These are phyloP conservation scores for Coleophoma eucalyptorum DNA, from an alignment of 2,329 filamentous ascomycete genomes.

Conservation along the genomic window DNA sequence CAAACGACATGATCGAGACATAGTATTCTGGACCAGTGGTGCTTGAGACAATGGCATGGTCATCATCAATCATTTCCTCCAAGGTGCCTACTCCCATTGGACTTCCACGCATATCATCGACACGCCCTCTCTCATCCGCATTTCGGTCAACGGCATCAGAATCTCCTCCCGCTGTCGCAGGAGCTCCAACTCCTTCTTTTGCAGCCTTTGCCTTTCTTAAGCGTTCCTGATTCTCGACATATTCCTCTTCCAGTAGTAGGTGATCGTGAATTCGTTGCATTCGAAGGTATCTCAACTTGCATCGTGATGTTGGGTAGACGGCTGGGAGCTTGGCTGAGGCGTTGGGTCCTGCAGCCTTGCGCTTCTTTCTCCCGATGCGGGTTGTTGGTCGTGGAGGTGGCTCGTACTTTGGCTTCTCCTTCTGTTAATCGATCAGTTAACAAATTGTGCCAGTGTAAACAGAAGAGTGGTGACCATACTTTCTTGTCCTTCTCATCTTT, in stretches of 20 bases:
- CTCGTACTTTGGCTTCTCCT: constrained; percentile 99
- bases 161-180: constrained; percentile 55
- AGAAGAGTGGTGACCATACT: constrained; percentile 41
- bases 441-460: constrained; percentile 1
- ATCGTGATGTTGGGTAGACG: constrained; percentile 92
- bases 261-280: constrained; percentile 99
- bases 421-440: constrained; percentile 50
- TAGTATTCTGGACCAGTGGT: constrained; percentile 98
- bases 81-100: constrained; percentile 98
- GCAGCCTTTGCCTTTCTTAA: constrained; percentile 86
- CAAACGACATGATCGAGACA: constrained; percentile 99
- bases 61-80: constrained; percentile 98
- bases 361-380: constrained; percentile 97
- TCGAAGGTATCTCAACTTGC: constrained; percentile 92
- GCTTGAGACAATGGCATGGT: constrained; percentile 97
- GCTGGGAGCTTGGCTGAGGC: constrained; percentile 92
- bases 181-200: constrained; percentile 59
- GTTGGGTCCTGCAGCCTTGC: constrained; percentile 88
- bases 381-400: constrained; percentile 95
- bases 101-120: constrained; percentile 97
- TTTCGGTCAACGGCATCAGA: constrained; percentile 77
- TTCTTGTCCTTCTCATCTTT: constrained; percentile 93
- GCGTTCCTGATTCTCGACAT: constrained; percentile 97
- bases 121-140: constrained; percentile 89
- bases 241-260: constrained; percentile 93